Percentiles rank a stretch among this genome's conserved stretches.
phyloP scores from a whole-genome alignment of 116 monocot genomes.

The Zostera marina region DNA sequence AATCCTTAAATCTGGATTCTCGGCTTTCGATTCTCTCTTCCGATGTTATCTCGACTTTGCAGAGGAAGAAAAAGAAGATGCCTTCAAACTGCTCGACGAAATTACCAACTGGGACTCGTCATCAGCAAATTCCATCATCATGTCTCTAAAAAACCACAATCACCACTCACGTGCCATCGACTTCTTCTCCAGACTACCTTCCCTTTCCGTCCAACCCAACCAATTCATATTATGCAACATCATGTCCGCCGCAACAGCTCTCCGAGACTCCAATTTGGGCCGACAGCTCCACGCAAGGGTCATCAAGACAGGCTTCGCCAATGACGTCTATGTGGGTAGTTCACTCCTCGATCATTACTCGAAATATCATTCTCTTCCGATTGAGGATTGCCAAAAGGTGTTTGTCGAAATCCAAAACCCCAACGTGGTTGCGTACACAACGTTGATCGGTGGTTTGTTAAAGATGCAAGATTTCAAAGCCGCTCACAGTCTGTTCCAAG shows the following conservation, averaged over 20 bases:
- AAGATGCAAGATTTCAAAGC: constrained; percentile 24
- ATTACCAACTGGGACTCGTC: background rate
- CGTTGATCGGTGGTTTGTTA: constrained; percentile 34
- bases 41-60: background rate
- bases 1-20: background rate
- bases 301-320: background rate
- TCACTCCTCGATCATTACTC: background rate
- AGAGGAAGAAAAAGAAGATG: too few relatives aligned
- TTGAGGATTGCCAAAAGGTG: constrained; percentile 3
- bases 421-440: constrained; percentile 58
- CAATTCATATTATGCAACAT: too few relatives aligned
- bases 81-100: constrained; percentile 1
- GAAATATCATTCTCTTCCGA: too few relatives aligned
- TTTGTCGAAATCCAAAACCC: constrained; percentile 33
- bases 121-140: background rate
- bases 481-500: constrained; percentile 28
- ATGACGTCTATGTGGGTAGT: background rate
- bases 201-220: background rate
- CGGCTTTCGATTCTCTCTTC: background rate
- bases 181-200: background rate
- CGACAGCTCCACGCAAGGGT: background rate
- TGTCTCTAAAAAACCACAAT: background rate
- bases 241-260: too few relatives aligned
- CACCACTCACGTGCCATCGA: background rate
- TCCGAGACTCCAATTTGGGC: too few relatives aligned